Evolutionary conservation across 225 moss, liverwort and hornwort species (phyloP).

Genomic region (Bryum argenteum): DNA sequence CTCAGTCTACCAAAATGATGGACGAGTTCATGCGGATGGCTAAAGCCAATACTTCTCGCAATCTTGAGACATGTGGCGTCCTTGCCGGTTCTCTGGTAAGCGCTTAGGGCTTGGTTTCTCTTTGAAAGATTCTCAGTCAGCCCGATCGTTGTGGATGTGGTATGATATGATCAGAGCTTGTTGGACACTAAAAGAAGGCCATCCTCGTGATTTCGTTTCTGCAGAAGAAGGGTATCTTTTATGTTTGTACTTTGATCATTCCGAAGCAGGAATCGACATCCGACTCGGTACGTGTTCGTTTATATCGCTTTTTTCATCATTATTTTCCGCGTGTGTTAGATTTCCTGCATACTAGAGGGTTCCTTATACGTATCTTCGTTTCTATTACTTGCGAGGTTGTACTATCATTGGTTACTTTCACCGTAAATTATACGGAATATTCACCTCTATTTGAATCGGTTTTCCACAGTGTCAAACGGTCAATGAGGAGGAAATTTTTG

Average conservation of each 20-base stretch:
- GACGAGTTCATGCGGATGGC: slow-evolving; percentile 94
- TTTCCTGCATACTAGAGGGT: neutral
- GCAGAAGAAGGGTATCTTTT: slow-evolving; percentile 86
- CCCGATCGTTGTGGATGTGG: slow-evolving; percentile 18
- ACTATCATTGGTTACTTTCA: slow-evolving; percentile 2
- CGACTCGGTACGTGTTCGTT: slow-evolving; percentile 76
- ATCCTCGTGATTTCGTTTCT: slow-evolving; percentile 29
- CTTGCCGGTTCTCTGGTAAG: slow-evolving; percentile 93
- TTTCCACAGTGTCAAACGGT: slow-evolving; percentile 83
- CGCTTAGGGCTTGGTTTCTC: slow-evolving; percentile 15
- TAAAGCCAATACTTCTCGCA: slow-evolving; percentile 74
- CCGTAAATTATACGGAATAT: neutral
- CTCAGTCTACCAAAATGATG: slow-evolving; percentile 96
- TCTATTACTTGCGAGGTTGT: slow-evolving; percentile 11
- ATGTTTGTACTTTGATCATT: slow-evolving; percentile 88
- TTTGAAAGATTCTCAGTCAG: neutral
- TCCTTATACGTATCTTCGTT: neutral
- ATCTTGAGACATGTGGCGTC: slow-evolving; percentile 98
- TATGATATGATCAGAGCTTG: slow-evolving; percentile 16
- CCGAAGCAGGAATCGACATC: slow-evolving; percentile 99
- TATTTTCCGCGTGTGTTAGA: neutral
- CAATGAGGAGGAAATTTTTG: slow-evolving; percentile 98
- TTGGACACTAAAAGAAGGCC: slow-evolving; percentile 16
- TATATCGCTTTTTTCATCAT: neutral
- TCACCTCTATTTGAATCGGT: slow-evolving; percentile 30